Base-by-base conservation (phyloP, 805 yeast genomes). In the Myxozyma neotropica region DNA sequence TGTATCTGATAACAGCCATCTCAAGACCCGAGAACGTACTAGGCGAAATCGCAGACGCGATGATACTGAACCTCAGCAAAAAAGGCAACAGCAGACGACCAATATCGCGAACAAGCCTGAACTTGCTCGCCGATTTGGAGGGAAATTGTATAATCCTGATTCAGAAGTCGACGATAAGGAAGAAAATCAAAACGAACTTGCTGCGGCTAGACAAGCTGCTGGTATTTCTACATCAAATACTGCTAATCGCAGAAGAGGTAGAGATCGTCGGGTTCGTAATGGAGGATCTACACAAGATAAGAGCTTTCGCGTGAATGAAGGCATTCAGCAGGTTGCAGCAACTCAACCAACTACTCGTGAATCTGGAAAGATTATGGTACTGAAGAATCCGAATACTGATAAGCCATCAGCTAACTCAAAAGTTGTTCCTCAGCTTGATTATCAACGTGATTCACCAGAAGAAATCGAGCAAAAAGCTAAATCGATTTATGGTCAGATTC, bases 351-450 rank as follows among this genome's bases (percentile, higher is more conserved):
- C n/a, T 24, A 51, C 38, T 23, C 57, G 61, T 24, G 55, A 58
- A 24, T 48, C 55, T 6, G 58, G 58, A 21, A 53, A 51, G 38
- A 44, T 59, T 17, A 59, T 61, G 65, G 36, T 61, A 1, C 36
- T 61, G 27, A 59, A 58, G 27, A 61, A 61, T 27, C 59, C 65
- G 6, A 52, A 39, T 36, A 21, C 40, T 12, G 57, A 50, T 44
- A 21, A 12, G 23, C 23, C 33, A 23, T 13, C 56, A 3, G 29
- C 39, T 4, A 4, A 19, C 3, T 31, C 52, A 23, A 49, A 43
- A 19, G 35, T 50, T 27, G 46, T 36, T 6, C 31, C 47, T 8
- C 49, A 59, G 46, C 45, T 55, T 5, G 61, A 51, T 15, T 49
- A 55, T 31, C 47, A n/a, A 12, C 44, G 31, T 3, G 60, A 42